A percentile compares a stretch with the other conserved stretches of the same genome.
Conservation (phyloP, 495 filamentous ascomycete genomes). For the Venustampulla echinocandica region DNA sequence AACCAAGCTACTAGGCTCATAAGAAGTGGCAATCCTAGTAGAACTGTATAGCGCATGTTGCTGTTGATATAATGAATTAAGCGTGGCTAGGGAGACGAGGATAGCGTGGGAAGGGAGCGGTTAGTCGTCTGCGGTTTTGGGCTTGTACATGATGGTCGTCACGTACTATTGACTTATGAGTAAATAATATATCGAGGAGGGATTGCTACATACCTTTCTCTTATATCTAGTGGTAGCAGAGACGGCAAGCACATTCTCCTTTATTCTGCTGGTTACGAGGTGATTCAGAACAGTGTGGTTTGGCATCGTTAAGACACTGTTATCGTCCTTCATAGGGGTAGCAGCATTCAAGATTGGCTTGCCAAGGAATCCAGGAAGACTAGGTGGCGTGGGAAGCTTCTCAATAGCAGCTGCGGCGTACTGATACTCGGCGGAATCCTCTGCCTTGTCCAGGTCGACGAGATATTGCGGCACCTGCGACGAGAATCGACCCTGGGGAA, state of each 20-base stretch:
- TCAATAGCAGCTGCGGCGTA: slow-evolving; percentile 60
- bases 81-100: too few species aligned
- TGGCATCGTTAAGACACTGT: slow-evolving; percentile 88
- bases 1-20: too few species aligned
- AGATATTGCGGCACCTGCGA: slow-evolving; percentile 74
- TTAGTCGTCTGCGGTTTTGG: slow-evolving; percentile 42
- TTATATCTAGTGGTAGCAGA: slow-evolving; percentile 95
- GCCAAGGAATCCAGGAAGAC: slow-evolving; percentile 80
- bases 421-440: slow-evolving; percentile 61
- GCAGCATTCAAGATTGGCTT: slow-evolving; percentile 91
- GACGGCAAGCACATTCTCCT: slow-evolving; percentile 89
- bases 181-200: not conserved
- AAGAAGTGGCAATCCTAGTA: too few species aligned
- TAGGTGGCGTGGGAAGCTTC: slow-evolving; percentile 73
- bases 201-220: slow-evolving; percentile 60
- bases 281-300: slow-evolving; percentile 97
- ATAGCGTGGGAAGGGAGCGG: too few species aligned
- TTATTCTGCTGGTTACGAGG: slow-evolving; percentile 96
- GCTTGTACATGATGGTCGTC: slow-evolving; percentile 96
- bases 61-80: too few species aligned
- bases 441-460: slow-evolving; percentile 72
- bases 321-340: slow-evolving; percentile 92
- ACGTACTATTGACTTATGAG: slow-evolving; percentile 61
- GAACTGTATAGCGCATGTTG: too few species aligned
- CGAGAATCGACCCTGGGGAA: slow-evolving; percentile 42